A percentile compares a stretch with the other conserved stretches of the same genome.
These are phyloP conservation scores for Apiospora sp. DNA, from an alignment of 2,329 filamentous ascomycete species.

Conservation along the genomic window DNA sequence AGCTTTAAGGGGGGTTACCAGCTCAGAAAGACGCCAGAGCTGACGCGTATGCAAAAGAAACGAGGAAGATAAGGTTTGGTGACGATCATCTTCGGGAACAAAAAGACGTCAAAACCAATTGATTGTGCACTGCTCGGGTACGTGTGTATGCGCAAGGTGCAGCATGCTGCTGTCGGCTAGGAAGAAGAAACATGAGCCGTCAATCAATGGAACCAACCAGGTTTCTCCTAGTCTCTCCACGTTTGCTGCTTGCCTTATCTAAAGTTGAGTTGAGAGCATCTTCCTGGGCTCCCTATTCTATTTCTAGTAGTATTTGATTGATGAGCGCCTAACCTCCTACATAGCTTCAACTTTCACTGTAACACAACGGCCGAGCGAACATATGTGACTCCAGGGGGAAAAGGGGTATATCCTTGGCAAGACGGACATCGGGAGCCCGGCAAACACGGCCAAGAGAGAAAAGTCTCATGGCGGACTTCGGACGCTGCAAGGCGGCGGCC, in stretches of 20 bases:
- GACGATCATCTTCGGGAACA: constrained; percentile 3
- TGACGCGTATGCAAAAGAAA: constrained; percentile 3
- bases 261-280: neutral
- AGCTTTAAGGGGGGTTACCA: neutral
- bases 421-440: constrained; percentile 11
- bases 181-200: neutral
- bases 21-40: neutral
- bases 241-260: neutral
- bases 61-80: constrained; percentile 14
- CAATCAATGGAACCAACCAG: neutral
- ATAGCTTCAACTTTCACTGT: neutral
- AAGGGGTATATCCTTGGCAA: neutral
- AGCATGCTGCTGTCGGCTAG: neutral
- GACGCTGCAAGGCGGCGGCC: constrained; percentile 7
- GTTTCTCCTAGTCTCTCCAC: neutral
- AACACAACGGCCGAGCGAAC: neutral
- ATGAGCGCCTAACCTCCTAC: neutral
- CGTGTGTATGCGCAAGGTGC: neutral
- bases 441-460: constrained; percentile 10
- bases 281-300: neutral
- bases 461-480: constrained; percentile 14
- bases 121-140: neutral
- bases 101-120: constrained; percentile 9
- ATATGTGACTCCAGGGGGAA: neutral
- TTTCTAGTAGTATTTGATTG: neutral